These are phyloP conservation scores for Exophiala mesophila DNA, from an alignment of 2,329 filamentous ascomycete species.

Conservation along the genomic window DNA sequence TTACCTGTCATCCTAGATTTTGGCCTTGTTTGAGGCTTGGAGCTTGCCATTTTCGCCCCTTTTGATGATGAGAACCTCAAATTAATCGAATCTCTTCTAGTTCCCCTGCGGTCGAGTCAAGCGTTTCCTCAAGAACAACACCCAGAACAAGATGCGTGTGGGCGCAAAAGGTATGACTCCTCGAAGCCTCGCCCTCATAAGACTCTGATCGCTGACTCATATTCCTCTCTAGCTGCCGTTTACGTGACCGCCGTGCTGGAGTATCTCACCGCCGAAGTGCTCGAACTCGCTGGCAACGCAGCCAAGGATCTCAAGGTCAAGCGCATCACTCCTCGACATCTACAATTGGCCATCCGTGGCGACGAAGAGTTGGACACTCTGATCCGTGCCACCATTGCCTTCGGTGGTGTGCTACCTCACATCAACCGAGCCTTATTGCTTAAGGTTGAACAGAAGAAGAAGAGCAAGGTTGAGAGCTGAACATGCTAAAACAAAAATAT, in stretches of 20 bases:
- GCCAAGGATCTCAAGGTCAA: conserved; percentile 99
- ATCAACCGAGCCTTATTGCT: conserved; percentile 96
- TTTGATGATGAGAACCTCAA: too few species aligned
- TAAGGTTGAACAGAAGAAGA: conserved; percentile 98
- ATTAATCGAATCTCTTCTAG: conserved; percentile 46
- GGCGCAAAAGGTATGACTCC: conserved; percentile 68
- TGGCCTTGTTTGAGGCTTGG: too few species aligned
- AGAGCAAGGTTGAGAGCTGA: conserved; percentile 52
- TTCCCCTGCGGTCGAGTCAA: conserved; percentile 99
- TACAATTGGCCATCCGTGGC: conserved; percentile 95
- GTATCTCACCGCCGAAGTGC: conserved; percentile 95
- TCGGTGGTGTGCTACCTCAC: conserved; percentile 95
- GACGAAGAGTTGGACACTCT: conserved; percentile 98
- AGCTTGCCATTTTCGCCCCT: too few species aligned
- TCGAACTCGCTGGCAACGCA: conserved; percentile 95
- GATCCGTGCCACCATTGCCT: conserved; percentile 95
- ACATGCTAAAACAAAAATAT: too few species aligned
- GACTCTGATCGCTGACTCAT: conserved; percentile 16
- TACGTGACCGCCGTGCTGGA: conserved; percentile 98
- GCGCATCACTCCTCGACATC: conserved; percentile 95
- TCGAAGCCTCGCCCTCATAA: conserved; percentile 3
- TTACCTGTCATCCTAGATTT: too few species aligned
- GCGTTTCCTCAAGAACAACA: conserved; percentile 99
- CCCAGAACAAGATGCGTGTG: conserved; percentile 99
- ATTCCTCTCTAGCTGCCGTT: conserved; percentile 63